Conservation (phyloP, 176 grass and related monocot genomes). For the Hordeum marinum region DNA sequence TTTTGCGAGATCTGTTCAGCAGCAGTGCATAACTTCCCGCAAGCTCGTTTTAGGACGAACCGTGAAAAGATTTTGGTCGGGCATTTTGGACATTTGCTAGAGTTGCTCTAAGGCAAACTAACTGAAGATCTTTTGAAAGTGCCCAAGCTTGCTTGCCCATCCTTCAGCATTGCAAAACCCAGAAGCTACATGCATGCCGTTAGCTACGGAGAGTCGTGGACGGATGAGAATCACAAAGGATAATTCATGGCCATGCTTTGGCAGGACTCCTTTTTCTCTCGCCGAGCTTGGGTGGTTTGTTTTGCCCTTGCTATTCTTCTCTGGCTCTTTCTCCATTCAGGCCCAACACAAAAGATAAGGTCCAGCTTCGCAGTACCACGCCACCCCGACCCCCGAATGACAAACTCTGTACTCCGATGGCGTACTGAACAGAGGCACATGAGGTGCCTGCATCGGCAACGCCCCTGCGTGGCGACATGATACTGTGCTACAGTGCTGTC, state of each 20-base stretch:
- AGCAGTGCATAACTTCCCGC: no score
- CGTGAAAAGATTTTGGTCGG: no score
- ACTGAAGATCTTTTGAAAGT: neutral
- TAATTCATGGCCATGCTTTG: neutral
- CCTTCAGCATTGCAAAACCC: neutral
- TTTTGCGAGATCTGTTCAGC: no score
- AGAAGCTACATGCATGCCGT: neutral
- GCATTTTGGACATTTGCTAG: no score
- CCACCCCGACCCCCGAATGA: neutral
- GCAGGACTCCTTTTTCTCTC: neutral
- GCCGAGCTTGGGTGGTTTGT: neutral
- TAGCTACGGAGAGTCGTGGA: neutral
- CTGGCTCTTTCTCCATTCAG: conserved; percentile 24
- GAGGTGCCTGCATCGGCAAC: neutral
- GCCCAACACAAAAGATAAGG: neutral
- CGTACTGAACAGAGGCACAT: conserved; percentile 11
- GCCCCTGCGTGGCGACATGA: neutral
- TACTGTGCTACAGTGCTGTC: neutral
- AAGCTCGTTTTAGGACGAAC: no score
- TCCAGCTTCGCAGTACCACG: neutral
- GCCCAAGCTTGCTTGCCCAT: neutral
- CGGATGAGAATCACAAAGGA: neutral
- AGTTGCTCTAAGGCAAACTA: neutral
- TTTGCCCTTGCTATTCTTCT: neutral
- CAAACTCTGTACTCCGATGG: neutral